Evolutionary conservation across 257 asterid species (phyloP).

Genomic region (Solanum stenotomum): DNA sequence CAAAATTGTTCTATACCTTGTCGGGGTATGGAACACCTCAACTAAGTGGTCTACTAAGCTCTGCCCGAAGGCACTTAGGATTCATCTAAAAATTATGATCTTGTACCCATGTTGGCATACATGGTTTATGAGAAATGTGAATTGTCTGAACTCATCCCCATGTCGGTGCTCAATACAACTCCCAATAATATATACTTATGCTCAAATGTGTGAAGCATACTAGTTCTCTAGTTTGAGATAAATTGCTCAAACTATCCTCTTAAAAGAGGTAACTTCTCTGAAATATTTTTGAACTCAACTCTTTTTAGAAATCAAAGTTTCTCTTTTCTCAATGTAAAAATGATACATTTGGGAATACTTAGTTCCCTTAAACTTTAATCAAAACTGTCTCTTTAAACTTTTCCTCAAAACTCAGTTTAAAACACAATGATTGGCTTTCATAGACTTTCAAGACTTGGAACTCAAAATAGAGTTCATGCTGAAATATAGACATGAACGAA

Average conservation of each 20-base stretch:
- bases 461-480: too few species aligned
- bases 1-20: too few species aligned
- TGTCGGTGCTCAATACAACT: not conserved
- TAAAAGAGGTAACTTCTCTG: not conserved
- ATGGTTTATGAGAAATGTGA: not conserved
- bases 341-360: not conserved
- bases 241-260: not conserved
- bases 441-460: too few species aligned
- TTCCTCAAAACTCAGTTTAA: not conserved
- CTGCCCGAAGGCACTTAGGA: not conserved
- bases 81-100: not conserved
- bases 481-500: not conserved
- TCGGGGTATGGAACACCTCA: not conserved
- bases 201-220: not conserved
- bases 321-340: not conserved
- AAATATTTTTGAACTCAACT: not conserved
- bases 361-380: not conserved
- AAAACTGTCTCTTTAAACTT: not conserved
- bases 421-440: not conserved
- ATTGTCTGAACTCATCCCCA: not conserved
- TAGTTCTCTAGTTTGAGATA: not conserved
- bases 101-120: not conserved
- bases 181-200: not conserved
- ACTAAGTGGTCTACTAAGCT: not conserved
- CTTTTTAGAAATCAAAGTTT: not conserved